phyloP scores from a whole-genome alignment of 1,284 basidiomycete species.

The Ceratobasidium sp. region DNA sequence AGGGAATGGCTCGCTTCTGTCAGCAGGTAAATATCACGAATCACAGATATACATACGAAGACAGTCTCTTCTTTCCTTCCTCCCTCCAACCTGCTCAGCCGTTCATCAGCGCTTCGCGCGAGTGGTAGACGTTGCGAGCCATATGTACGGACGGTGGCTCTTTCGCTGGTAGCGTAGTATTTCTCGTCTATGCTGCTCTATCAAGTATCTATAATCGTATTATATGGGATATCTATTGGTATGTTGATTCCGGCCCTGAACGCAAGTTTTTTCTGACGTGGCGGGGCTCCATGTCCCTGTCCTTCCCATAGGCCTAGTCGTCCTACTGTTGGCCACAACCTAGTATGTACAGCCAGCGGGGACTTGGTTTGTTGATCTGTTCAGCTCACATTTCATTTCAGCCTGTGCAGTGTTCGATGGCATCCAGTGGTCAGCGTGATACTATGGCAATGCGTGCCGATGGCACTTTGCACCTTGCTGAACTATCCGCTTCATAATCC shows the following conservation, averaged over 20 bases:
- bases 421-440: constrained; percentile 29
- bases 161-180: constrained; percentile 12
- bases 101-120: neutral
- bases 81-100: neutral
- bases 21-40: neutral
- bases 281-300: neutral
- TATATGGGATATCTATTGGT: constrained; percentile 32
- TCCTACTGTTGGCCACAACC: constrained; percentile 22
- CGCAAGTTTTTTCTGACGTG: constrained; percentile 1
- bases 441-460: constrained; percentile 19
- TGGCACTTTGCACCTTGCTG: constrained; percentile 3
- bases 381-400: neutral
- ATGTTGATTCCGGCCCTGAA: neutral
- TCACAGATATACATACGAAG: no score
- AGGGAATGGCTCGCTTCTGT: neutral
- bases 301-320: neutral
- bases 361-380: neutral
- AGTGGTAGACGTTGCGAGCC: neutral
- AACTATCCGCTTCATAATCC: constrained; percentile 16
- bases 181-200: constrained; percentile 32
- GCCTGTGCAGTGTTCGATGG: constrained; percentile 21
- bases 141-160: constrained; percentile 1
- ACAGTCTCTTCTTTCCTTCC: neutral
- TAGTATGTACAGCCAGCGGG: neutral
- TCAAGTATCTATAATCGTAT: constrained; percentile 17